Conservation (phyloP, 2,329 filamentous ascomycete species). For the Penicillium digitatum region DNA sequence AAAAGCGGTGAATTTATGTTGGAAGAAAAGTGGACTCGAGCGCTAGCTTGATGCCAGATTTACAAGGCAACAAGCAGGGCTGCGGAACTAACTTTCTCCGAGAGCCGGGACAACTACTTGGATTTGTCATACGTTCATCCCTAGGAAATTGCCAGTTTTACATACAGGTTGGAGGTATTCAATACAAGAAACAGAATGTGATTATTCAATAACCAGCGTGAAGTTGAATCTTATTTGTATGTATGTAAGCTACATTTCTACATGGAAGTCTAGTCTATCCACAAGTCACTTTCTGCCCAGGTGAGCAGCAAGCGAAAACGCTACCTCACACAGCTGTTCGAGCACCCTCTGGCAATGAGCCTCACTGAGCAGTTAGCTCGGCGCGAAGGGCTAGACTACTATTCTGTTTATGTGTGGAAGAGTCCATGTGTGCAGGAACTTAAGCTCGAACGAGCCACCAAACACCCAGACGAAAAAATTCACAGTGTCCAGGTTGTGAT, state of each 20-base stretch:
- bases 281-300: neutral
- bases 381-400: too few relatives aligned
- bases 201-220: neutral
- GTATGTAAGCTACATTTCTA: neutral
- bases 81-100: neutral
- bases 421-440: too few relatives aligned
- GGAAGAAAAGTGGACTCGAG: neutral
- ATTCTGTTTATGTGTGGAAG: too few relatives aligned
- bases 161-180: neutral
- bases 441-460: neutral
- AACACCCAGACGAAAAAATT: too few relatives aligned
- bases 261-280: neutral
- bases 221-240: neutral
- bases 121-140: neutral
- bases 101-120: neutral
- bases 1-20: conserved; percentile 13
- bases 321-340: neutral
- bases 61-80: neutral
- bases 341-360: neutral
- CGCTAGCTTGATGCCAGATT: neutral
- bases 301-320: neutral
- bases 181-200: neutral
- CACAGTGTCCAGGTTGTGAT: neutral
- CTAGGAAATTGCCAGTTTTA: neutral
- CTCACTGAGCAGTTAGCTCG: neutral